Percentiles rank a stretch among this genome's conserved stretches.
Evolutionary conservation across 257 asterid genomes (phyloP).

Genomic region (Penstemon eatonii): DNA sequence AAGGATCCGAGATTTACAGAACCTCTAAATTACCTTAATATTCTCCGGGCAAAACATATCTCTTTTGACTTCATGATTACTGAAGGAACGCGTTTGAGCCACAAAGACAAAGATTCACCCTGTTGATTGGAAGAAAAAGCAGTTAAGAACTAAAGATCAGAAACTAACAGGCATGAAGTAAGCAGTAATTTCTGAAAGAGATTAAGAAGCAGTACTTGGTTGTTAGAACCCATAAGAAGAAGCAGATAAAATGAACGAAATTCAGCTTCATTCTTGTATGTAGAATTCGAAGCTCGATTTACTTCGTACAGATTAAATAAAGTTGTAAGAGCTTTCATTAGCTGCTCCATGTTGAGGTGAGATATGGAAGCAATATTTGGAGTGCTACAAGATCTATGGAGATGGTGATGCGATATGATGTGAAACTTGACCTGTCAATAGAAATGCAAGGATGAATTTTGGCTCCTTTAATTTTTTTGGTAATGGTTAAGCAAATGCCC

Average conservation of each 20-base stretch:
- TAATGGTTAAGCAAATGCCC: too few relatives aligned
- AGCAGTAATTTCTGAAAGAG: slow-evolving; percentile 14
- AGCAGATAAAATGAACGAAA: slow-evolving; percentile 73
- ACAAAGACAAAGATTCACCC: slow-evolving; percentile 76
- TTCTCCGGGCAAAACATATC: slow-evolving; percentile 70
- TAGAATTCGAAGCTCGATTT: slow-evolving; percentile 48
- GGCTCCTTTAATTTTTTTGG: too few relatives aligned
- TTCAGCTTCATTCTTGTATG: slow-evolving; percentile 66
- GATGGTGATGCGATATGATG: slow-evolving; percentile 69
- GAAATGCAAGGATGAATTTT: slow-evolving; percentile 11
- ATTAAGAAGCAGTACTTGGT: slow-evolving; percentile 45
- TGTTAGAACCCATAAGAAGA: slow-evolving; percentile 71
- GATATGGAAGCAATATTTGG: slow-evolving; percentile 53
- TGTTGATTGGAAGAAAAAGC: slow-evolving; percentile 31
- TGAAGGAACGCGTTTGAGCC: slow-evolving; percentile 69
- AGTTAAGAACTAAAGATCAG: slow-evolving; percentile 14
- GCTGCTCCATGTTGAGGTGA: slow-evolving; percentile 91
- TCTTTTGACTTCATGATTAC: slow-evolving; percentile 62
- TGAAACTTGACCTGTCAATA: slow-evolving; percentile 80
- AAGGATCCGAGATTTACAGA: not conserved
- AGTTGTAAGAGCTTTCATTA: slow-evolving; percentile 64
- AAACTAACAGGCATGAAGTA: slow-evolving; percentile 1
- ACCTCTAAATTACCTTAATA: slow-evolving; percentile 56
- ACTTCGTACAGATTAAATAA: slow-evolving; percentile 64
- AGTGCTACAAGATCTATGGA: slow-evolving; percentile 47